Evolutionary conservation across 805 yeast species (phyloP).

Genomic region (Starmera quercuum): DNA sequence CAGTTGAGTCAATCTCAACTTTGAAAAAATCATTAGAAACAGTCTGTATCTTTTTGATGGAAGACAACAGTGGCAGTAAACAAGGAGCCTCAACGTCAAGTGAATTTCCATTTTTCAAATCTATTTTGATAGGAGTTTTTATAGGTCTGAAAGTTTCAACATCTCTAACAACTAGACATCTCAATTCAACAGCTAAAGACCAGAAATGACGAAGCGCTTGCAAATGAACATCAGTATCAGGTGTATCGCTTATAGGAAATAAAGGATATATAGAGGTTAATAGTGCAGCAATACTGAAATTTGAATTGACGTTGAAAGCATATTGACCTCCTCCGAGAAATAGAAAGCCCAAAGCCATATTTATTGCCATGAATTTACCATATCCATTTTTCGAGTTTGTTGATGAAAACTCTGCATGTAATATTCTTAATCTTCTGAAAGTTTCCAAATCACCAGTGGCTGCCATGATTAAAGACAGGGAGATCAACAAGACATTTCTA

Average conservation of each 20-base stretch:
- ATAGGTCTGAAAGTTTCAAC: slow-evolving; percentile 52
- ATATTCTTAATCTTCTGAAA: slow-evolving; percentile 60
- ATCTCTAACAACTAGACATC: slow-evolving; percentile 76
- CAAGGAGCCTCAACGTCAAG: slow-evolving; percentile 48
- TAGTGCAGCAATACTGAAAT: slow-evolving; percentile 60
- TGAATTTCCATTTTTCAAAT: slow-evolving; percentile 29
- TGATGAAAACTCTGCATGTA: slow-evolving; percentile 41
- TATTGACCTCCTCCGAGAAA: slow-evolving; percentile 92
- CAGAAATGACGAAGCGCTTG: slow-evolving; percentile 88
- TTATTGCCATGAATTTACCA: slow-evolving; percentile 71
- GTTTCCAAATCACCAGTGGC: slow-evolving; percentile 85
- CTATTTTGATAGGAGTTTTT: slow-evolving; percentile 31
- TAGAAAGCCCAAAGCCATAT: slow-evolving; percentile 78
- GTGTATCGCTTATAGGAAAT: slow-evolving; percentile 39
- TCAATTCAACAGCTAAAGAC: slow-evolving; percentile 74
- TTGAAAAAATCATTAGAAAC: slow-evolving; percentile 44
- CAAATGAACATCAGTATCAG: slow-evolving; percentile 52
- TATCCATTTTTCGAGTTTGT: slow-evolving; percentile 28
- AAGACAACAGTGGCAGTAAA: slow-evolving; percentile 52
- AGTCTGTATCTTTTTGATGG: slow-evolving; percentile 41
- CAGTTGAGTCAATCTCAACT: slow-evolving; percentile 30
- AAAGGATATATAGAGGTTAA: slow-evolving; percentile 74
- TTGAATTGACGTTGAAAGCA: slow-evolving; percentile 54
- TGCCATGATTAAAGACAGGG: slow-evolving; percentile 73
- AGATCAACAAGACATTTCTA: slow-evolving; percentile 52